Conservation (phyloP, 2,329 filamentous ascomycete species). For the Rutstroemia sp. region DNA sequence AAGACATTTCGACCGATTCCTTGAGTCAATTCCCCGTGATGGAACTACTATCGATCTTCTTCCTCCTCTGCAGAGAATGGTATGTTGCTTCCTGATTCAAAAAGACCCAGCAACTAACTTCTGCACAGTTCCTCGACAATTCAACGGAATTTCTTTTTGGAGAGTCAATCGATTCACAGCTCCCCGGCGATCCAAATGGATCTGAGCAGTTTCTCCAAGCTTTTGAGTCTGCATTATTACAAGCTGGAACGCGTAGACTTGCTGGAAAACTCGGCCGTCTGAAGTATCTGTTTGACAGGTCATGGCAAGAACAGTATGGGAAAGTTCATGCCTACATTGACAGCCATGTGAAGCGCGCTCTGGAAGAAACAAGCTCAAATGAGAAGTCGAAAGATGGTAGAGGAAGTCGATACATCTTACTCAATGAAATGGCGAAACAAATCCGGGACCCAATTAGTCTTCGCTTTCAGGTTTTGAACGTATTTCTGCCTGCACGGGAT, state of each 20-base stretch:
- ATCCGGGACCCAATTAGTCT: not conserved
- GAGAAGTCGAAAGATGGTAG: not conserved
- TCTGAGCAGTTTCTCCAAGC: not conserved
- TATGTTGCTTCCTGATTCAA: not conserved
- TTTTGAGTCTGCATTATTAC: conserved; percentile 7
- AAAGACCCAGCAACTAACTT: not conserved
- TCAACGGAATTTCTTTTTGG: not conserved
- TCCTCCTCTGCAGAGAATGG: not conserved
- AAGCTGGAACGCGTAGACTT: conserved; percentile 1
- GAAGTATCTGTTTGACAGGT: not conserved
- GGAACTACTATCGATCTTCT: conserved; percentile 1
- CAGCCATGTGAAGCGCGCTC: not conserved
- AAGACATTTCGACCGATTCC: not conserved
- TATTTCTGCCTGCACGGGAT: not conserved
- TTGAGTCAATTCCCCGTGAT: not conserved
- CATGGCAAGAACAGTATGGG: not conserved
- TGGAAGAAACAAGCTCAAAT: not conserved
- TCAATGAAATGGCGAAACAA: conserved; percentile 7
- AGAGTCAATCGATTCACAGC: not conserved
- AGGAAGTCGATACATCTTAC: not conserved
- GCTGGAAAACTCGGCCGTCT: conserved; percentile 2
- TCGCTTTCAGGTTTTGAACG: not conserved
- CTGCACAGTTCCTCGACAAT: not conserved
- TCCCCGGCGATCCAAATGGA: not conserved
- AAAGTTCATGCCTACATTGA: conserved; percentile 1